Base-by-base conservation (phyloP, 176 grass and related monocot genomes). In the Eragrostis nindensis region DNA sequence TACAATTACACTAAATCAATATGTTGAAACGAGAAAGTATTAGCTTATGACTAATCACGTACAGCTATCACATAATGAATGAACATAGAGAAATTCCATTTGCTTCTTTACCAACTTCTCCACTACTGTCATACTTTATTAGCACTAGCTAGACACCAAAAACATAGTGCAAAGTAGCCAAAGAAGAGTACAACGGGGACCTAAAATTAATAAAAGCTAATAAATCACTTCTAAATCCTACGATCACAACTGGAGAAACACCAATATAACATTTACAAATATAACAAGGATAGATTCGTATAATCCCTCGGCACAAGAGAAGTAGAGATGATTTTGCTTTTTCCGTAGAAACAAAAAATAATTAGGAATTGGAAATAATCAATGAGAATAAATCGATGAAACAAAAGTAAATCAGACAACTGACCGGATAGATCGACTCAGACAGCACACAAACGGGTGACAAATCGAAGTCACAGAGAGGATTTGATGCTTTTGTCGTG, bases 131-230 rank as follows among this genome's bases (percentile, higher is more conserved):
- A 42, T 76, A 74, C 75, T 68, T 55, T 50, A 18, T 66, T 52
- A 64, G 65, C 65, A 69, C 11, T 41, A n/a, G n/a, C n/a, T n/a
- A 71, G 61, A n/a, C 42, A n/a, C 68, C 66, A 67, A 79, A 70
- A 83, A 26, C 57, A 73, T 68, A 18, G 30, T 12, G 6, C 3
- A 27, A 3, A 17, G 21, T 22, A 68, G 49, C 25, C 63, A 80
- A 70, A 75, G 15, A 39, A 66, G 14, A 44, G 42, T 5, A 44
- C 42, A 44, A 44, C 42, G 42, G 6, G 9, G 6, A 44, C n/a
- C n/a, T 44, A 44, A 44, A 7, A 44, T 8, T 44, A 59, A 25
- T 3, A 10, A 22, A 9, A n/a, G n/a, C n/a, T n/a, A n/a, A n/a
- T n/a, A n/a, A n/a, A n/a, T n/a, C n/a, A n/a, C n/a, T n/a, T n/a